phyloP scores from a whole-genome alignment of 208 protist genomes.

The Leishmania guyanensis region DNA sequence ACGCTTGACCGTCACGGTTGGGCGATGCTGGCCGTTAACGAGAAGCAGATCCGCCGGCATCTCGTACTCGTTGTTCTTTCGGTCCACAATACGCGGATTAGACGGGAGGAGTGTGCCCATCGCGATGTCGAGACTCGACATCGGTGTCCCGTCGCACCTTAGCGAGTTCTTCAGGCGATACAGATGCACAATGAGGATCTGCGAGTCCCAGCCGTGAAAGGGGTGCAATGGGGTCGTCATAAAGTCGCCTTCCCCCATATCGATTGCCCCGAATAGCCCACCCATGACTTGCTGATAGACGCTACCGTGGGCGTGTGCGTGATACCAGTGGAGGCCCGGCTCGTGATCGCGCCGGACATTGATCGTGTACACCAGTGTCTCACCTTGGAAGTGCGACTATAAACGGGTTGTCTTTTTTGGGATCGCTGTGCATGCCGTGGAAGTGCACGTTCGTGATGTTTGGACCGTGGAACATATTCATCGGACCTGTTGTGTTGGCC shows the following conservation, averaged over 20 bases:
- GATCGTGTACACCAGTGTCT: slow-evolving; percentile 68
- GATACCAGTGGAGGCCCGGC: slow-evolving; percentile 87
- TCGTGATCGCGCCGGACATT: slow-evolving; percentile 66
- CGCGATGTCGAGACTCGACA: slow-evolving; percentile 44
- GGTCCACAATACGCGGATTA: slow-evolving; percentile 50
- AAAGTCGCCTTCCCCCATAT: slow-evolving; percentile 61
- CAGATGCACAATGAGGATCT: slow-evolving; percentile 73
- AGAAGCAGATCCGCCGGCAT: slow-evolving; percentile 75
- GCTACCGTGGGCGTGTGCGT: slow-evolving; percentile 82
- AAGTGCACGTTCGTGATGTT: slow-evolving; percentile 89
- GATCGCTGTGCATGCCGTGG: slow-evolving; percentile 81
- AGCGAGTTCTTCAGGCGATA: slow-evolving; percentile 60
- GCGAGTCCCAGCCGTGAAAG: slow-evolving; percentile 38
- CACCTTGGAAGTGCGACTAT: slow-evolving; percentile 39
- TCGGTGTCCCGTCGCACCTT: slow-evolving; percentile 62
- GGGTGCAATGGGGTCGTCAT: slow-evolving; percentile 45
- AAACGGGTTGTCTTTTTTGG: slow-evolving; percentile 71
- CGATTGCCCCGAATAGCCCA: slow-evolving; percentile 78
- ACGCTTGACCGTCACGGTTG: slow-evolving; percentile 45
- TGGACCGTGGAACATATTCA: slow-evolving; percentile 67
- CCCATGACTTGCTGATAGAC: slow-evolving; percentile 76
- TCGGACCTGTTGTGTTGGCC: slow-evolving; percentile 17
- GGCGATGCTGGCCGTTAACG: slow-evolving; percentile 87
- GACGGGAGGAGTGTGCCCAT: slow-evolving; percentile 59
- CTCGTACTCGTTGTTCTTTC: slow-evolving; percentile 32